These are phyloP conservation scores for Glycine soja DNA, from an alignment of 306 rosid genomes.

Conservation along the genomic window DNA sequence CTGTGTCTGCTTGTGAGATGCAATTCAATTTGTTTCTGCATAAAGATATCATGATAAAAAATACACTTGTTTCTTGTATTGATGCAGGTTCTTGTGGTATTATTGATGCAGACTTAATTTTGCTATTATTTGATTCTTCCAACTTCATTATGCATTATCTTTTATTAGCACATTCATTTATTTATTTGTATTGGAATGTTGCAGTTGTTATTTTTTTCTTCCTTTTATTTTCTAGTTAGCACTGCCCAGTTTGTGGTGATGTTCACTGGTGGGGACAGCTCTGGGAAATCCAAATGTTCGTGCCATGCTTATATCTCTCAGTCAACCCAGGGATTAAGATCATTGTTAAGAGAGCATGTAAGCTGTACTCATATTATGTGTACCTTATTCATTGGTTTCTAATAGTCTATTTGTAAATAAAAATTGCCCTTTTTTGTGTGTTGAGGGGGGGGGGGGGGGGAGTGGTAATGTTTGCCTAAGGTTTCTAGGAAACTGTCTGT, in stretches of 20 bases:
- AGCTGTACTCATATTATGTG: slow-evolving; percentile 43
- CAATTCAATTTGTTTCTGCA: slow-evolving; percentile 18
- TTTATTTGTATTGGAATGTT: slow-evolving; percentile 15
- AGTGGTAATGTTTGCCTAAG: no score
- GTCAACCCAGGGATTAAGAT: slow-evolving; percentile 84
- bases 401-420: background rate
- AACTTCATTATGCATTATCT: slow-evolving; percentile 28
- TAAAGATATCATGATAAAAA: slow-evolving; percentile 1
- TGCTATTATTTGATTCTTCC: slow-evolving; percentile 17
- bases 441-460: no score
- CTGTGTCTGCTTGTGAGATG: slow-evolving; percentile 10
- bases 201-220: background rate
- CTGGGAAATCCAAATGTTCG: slow-evolving; percentile 57
- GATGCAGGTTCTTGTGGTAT: slow-evolving; percentile 20
- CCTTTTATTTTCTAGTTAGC: slow-evolving; percentile 62
- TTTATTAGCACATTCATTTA: background rate
- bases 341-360: slow-evolving; percentile 84
- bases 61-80: slow-evolving; percentile 23
- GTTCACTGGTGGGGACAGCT: slow-evolving; percentile 71
- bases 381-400: slow-evolving; percentile 5
- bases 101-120: slow-evolving; percentile 27
- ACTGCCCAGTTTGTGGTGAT: slow-evolving; percentile 88
- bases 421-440: background rate
- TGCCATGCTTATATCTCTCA: slow-evolving; percentile 81
- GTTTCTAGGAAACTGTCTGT: slow-evolving; percentile 22